These are phyloP conservation scores for Suillus spraguei DNA, from an alignment of 768 basidiomycete genomes.

Conservation along the genomic window DNA sequence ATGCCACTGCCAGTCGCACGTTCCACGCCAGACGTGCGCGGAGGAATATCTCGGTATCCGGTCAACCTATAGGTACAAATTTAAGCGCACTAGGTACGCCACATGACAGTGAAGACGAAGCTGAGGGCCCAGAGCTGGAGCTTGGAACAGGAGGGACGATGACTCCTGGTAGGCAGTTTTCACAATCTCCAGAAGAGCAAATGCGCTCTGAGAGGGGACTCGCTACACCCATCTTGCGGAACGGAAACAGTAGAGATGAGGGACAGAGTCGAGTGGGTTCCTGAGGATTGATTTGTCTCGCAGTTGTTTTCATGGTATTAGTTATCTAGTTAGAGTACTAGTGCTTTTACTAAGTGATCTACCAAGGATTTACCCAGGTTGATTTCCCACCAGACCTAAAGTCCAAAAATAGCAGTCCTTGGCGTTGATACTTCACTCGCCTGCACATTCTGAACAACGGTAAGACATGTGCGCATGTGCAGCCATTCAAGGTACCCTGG, in stretches of 20 bases:
- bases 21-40: constrained; percentile 80
- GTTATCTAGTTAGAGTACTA: constrained; percentile 1
- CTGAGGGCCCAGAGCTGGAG: constrained; percentile 47
- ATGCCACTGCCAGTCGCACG: constrained; percentile 84
- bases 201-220: constrained; percentile 66
- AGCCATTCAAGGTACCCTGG: background rate
- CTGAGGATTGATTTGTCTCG: constrained; percentile 1
- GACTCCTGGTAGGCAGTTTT: constrained; percentile 18
- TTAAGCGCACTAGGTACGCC: constrained; percentile 35
- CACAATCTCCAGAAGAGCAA: constrained; percentile 41
- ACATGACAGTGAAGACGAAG: constrained; percentile 42
- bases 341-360: constrained; percentile 1
- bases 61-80: constrained; percentile 15
- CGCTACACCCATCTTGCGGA: constrained; percentile 62
- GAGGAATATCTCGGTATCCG: constrained; percentile 40
- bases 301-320: constrained; percentile 1
- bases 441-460: background rate
- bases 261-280: constrained; percentile 14
- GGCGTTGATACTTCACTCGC: background rate
- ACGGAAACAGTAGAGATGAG: constrained; percentile 39
- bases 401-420: background rate
- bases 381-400: background rate
- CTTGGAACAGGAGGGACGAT: constrained; percentile 33
- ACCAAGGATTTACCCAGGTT: background rate
- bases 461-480: background rate